Evolutionary conservation across 345 rosid genomes (phyloP), one percentile per base, ranked within the genome.

Genomic region (Murraya paniculata): DNA sequence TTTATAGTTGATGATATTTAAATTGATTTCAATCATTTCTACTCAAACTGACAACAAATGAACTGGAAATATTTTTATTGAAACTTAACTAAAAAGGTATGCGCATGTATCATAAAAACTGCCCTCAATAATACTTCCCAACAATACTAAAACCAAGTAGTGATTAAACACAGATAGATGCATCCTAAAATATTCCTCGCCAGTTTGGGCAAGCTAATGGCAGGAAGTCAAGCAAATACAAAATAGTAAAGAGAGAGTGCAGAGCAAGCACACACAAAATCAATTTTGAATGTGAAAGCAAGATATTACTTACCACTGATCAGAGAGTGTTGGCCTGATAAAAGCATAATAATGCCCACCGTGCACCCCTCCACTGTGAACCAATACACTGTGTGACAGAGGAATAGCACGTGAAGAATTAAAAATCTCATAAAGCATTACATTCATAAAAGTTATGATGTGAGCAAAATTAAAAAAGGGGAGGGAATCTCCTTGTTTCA

Each of bases 321-420:
- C 97, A 80, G 98, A 86, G 60, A 95, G 95, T 18, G 93, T 91
- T 61, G 98, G 98, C 86, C 98, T 88, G 66, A 93, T 95, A 80
- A 89, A 95, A 67, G 98, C 98, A 89, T 95, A 95, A 82, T 95
- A 95, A 79, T 95, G 98, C 68, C 98, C 98, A 74, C 98, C 98
- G 75, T 95, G 98, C 78, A 95, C 91, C 64, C 98, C 98, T 76
- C 98, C 98, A 39, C 98, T 95, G 65, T 95, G 98, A 87, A 95
- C 98, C 85, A 95, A 87, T 78, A 95, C 98, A 76, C 98, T 95
- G 89, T 95, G 89, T 75, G 80, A 24, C 73, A 69, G 72, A 65
- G 71, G 28, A 81, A 57, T 24, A 41, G 41, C 64, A 72, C 75
- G 19, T 24, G 60, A 68, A 64, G 9, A 76, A 19, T 24, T 22